Percentiles rank a stretch among this genome's conserved stretches.
Evolutionary conservation across 257 asterid genomes (phyloP).

Genomic region (Echites panduratus): DNA sequence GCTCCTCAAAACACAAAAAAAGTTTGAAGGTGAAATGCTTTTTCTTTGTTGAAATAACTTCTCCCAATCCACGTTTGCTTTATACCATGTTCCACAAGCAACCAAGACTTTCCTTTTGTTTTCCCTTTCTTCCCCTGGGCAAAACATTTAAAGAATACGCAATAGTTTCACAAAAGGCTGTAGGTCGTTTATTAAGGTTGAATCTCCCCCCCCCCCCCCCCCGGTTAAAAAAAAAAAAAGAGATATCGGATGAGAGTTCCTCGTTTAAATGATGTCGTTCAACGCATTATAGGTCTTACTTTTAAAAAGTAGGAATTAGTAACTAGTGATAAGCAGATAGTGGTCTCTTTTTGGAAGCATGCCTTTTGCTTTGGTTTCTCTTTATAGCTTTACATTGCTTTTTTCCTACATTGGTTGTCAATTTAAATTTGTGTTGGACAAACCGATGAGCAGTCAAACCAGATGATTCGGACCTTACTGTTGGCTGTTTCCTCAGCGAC

Average conservation of each 20-base stretch:
- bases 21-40: background rate
- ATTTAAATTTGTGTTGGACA: background rate
- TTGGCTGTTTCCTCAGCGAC: no score
- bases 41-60: background rate
- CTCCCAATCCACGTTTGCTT: background rate
- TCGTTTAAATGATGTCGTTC: slow-evolving; percentile 13
- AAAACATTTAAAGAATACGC: background rate
- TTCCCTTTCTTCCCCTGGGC: background rate
- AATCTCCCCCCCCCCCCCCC: background rate
- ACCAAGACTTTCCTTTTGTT: slow-evolving; percentile 9
- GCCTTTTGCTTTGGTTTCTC: slow-evolving; percentile 30
- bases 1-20: background rate
- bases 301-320: slow-evolving; percentile 17
- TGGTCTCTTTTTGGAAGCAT: slow-evolving; percentile 28
- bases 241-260: background rate
- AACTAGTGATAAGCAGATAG: slow-evolving; percentile 18
- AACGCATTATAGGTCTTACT: slow-evolving; percentile 14
- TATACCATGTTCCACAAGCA: slow-evolving; percentile 4
- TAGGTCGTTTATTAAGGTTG: background rate
- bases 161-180: background rate
- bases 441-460: background rate
- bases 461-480: background rate
- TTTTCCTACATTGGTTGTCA: slow-evolving; percentile 16
- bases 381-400: slow-evolving; percentile 24
- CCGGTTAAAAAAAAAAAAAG: background rate